Base-by-base conservation (phyloP, 441 rosid species). In the Gossypium aridum region DNA sequence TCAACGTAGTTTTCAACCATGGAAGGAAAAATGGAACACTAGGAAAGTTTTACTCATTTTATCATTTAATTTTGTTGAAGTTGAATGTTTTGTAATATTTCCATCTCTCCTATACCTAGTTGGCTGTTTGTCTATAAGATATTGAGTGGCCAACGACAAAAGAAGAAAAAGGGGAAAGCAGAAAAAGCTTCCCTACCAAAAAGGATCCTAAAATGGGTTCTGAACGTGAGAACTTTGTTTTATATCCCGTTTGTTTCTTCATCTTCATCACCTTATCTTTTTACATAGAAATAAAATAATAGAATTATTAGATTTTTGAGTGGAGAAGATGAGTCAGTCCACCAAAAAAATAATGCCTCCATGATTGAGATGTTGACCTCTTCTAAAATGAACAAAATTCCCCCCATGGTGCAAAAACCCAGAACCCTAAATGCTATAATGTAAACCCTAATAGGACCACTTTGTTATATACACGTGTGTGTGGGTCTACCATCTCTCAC, bases 321-420 rank as follows among this genome's bases (percentile, higher is more conserved):
- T 76, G 78, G 74, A 23, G 4, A 28, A 61, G 64, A 62, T 57
- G 82, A 74, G 80, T 26, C 54, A 67, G 80, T 74, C 87, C 83
- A 71, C 73, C 77, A 45, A 78, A 7, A 37, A 7, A 87, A 89
- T 85, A 84, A 89, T 90, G 89, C 80, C 72, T 71, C 57, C 81
- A 84, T 90, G 92, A 88, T 90, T 87, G 87, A 83, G 93, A 82
- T 86, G 86, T 64, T 78, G 90, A 86, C 90, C 84, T 74, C 60
- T 74, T 68, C 79, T 71, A 80, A 37, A 72, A 71, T 77, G 66
- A 84, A 77, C 81, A 76, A 83, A 81, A 83, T 76, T 81, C 77
- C 23, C 63, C 19, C n/a, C 75, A 14, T 65, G 49, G 47, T 49
- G 39, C 17, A 61, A 16, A 49, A 49, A 8, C 19, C n/a, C 62